Conservation (phyloP, 805 yeast genomes). For the Myxozyma mucilagina region DNA sequence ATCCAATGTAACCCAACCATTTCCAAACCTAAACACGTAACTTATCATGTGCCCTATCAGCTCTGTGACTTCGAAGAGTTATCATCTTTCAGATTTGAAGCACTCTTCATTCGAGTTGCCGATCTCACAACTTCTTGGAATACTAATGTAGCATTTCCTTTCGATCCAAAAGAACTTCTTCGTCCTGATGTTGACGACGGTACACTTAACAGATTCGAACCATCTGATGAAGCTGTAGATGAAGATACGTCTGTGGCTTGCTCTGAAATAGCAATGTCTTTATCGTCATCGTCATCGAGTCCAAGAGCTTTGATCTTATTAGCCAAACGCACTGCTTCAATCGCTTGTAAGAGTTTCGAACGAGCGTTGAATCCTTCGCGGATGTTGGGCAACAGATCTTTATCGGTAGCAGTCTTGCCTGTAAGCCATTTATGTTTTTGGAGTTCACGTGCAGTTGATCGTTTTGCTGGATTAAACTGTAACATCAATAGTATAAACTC, state of each 20-base stretch:
- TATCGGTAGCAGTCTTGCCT: conserved; percentile 43
- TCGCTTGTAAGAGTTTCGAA: conserved; percentile 78
- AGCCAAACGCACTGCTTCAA: conserved; percentile 77
- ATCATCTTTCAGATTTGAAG: conserved; percentile 24
- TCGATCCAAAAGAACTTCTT: conserved; percentile 16
- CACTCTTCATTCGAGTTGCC: conserved; percentile 60
- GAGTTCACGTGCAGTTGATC: conserved; percentile 63
- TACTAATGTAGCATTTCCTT: conserved; percentile 24
- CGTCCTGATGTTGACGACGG: background rate
- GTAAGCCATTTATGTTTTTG: conserved; percentile 74
- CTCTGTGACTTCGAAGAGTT: background rate
- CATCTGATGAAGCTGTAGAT: background rate
- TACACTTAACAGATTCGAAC: background rate
- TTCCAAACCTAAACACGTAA: no score
- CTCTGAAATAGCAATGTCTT: conserved; percentile 29
- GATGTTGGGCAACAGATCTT: conserved; percentile 79
- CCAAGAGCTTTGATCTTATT: conserved; percentile 74
- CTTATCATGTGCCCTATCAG: background rate
- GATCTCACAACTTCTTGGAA: conserved; percentile 72
- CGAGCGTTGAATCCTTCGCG: conserved; percentile 82
- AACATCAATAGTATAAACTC: conserved; percentile 71
- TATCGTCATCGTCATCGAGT: conserved; percentile 51
- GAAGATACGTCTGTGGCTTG: background rate
- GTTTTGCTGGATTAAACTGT: conserved; percentile 61
- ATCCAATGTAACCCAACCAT: no score